These are phyloP conservation scores for Akanthomyces muscarius DNA, from an alignment of 2,329 filamentous ascomycete species.

Conservation along the genomic window DNA sequence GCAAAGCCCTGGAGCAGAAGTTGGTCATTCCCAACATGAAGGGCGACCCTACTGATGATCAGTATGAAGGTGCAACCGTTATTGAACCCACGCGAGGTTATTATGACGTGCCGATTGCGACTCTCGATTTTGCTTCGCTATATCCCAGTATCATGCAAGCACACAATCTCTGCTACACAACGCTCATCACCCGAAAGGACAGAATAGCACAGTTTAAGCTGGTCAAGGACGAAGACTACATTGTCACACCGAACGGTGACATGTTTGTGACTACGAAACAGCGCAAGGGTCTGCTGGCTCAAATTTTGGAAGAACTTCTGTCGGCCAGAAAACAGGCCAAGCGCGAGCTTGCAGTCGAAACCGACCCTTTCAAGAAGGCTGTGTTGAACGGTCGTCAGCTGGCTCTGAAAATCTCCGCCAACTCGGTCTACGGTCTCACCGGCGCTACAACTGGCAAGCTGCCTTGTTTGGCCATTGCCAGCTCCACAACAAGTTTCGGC, in stretches of 20 bases:
- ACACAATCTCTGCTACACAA: constrained; percentile 97
- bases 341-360: constrained; percentile 81
- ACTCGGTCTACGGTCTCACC: constrained; percentile 95
- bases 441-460: constrained; percentile 95
- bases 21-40: constrained; percentile 88
- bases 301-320: constrained; percentile 93
- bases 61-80: constrained; percentile 96
- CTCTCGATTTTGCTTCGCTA: constrained; percentile 95
- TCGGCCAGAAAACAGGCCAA: constrained; percentile 93
- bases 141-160: constrained; percentile 99
- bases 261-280: constrained; percentile 85
- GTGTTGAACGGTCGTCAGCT: constrained; percentile 96
- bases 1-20: constrained; percentile 88
- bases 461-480: constrained; percentile 90
- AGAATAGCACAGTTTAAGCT: constrained; percentile 72
- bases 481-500: constrained; percentile 94
- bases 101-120: constrained; percentile 92
- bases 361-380: constrained; percentile 94
- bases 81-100: constrained; percentile 93
- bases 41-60: constrained; percentile 69
- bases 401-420: constrained; percentile 93
- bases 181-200: constrained; percentile 69
- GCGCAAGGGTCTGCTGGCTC: constrained; percentile 84
- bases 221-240: constrained; percentile 90
- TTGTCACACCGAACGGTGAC: constrained; percentile 91